Conservation (phyloP, 257 asterid species). For the Solanum appendiculatum region DNA sequence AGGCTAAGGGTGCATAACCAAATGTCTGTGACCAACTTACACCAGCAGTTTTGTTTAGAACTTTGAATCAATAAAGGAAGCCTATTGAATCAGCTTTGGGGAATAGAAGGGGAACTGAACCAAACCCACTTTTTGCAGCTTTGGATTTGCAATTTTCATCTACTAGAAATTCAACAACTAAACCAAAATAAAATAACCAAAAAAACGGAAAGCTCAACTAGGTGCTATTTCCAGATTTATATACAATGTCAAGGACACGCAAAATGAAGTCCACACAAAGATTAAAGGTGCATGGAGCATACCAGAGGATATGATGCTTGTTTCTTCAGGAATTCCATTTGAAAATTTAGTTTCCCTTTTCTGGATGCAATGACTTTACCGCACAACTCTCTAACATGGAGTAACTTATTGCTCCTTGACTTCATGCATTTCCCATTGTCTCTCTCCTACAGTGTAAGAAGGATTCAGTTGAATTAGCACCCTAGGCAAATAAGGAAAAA, state of each 20-base stretch:
- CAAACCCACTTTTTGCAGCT: neutral
- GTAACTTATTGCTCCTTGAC: constrained; percentile 33
- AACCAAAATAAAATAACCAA: neutral
- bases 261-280: neutral
- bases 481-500: neutral
- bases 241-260: neutral
- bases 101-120: neutral
- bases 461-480: neutral
- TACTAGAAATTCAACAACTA: neutral
- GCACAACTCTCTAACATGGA: constrained; percentile 60
- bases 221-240: neutral
- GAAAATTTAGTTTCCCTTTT: constrained; percentile 54
- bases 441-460: constrained; percentile 23
- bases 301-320: constrained; percentile 66
- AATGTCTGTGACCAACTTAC: neutral
- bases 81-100: neutral
- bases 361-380: constrained; percentile 43
- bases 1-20: neutral
- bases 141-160: neutral
- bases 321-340: constrained; percentile 42
- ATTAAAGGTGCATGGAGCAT: neutral
- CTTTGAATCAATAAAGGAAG: neutral
- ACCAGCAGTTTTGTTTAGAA: neutral
- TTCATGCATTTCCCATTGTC: constrained; percentile 6
- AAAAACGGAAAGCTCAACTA: neutral